Conservation (phyloP, 352 stramenopile species). For the Pythium apleroticum region DNA sequence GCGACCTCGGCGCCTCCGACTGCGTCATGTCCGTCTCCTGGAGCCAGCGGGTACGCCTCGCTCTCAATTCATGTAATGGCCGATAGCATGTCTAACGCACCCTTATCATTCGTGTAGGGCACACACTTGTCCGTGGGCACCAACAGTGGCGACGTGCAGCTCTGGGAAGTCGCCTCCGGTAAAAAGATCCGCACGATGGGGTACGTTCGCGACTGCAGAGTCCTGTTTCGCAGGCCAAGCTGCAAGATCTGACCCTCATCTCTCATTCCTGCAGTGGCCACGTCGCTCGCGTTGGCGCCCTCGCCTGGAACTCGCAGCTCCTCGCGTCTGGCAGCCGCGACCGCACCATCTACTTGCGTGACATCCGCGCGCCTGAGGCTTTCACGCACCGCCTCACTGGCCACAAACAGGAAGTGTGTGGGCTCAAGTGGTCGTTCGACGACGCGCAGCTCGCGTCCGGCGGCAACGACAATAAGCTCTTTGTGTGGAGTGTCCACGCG, state of each 20-base stretch:
- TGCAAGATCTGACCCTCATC: not conserved
- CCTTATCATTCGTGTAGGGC: slow-evolving; percentile 39
- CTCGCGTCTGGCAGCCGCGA: slow-evolving; percentile 95
- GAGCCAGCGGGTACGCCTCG: slow-evolving; percentile 76
- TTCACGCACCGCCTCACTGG: slow-evolving; percentile 60
- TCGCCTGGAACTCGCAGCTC: slow-evolving; percentile 90
- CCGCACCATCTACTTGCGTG: slow-evolving; percentile 91
- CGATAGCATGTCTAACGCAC: not conserved
- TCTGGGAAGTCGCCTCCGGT: slow-evolving; percentile 92
- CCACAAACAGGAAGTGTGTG: slow-evolving; percentile 92
- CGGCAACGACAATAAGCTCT: slow-evolving; percentile 98
- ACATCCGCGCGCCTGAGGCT: slow-evolving; percentile 76
- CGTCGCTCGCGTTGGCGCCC: slow-evolving; percentile 89
- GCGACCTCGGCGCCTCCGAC: slow-evolving; percentile 81
- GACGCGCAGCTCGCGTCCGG: slow-evolving; percentile 90
- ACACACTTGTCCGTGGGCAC: slow-evolving; percentile 93
- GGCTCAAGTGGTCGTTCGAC: slow-evolving; percentile 96
- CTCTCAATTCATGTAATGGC: not conserved
- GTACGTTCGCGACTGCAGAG: slow-evolving; percentile 33
- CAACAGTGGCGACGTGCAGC: slow-evolving; percentile 92
- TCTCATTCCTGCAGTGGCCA: slow-evolving; percentile 63
- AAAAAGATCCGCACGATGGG: slow-evolving; percentile 91
- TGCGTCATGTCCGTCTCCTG: slow-evolving; percentile 93
- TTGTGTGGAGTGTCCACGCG: slow-evolving; percentile 92
- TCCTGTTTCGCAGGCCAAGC: too few species aligned